phyloP scores from a whole-genome alignment of 768 basidiomycete genomes.

The Mycena polygramma region DNA sequence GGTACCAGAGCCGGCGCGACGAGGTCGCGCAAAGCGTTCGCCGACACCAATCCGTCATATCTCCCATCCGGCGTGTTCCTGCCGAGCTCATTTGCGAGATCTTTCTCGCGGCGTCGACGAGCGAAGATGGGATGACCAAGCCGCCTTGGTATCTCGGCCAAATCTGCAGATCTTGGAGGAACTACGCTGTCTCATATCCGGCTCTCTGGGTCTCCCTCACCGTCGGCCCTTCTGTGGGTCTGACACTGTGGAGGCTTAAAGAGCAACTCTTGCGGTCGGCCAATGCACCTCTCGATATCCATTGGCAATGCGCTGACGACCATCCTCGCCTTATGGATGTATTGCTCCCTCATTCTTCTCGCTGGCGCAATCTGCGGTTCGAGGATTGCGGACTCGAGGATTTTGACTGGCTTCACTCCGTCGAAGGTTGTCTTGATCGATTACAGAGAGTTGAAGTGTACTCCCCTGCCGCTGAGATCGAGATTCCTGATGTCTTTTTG shows the following conservation, averaged over 20 bases:
- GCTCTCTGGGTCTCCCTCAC: background rate
- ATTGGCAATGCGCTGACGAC: background rate
- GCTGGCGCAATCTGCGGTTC: background rate
- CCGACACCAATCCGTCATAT: background rate
- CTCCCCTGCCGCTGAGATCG: background rate
- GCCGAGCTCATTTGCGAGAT: background rate
- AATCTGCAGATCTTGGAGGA: background rate
- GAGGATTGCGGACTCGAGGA: background rate
- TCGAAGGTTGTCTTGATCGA: background rate
- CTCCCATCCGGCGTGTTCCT: background rate
- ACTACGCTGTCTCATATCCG: background rate
- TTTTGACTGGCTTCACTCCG: background rate
- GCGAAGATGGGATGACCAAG: background rate
- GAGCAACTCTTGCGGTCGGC: background rate
- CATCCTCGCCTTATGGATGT: background rate
- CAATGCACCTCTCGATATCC: background rate
- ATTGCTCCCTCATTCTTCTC: background rate
- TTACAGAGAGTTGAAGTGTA: background rate
- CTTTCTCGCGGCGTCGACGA: background rate
- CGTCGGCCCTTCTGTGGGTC: background rate
- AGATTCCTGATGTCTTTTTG: background rate
- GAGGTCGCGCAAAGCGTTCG: background rate
- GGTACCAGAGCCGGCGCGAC: background rate
- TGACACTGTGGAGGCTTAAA: background rate
- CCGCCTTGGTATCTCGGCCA: conserved; percentile 6